Evolutionary conservation across 495 filamentous ascomycete genomes (phyloP), one percentile per base, ranked within the genome.

Genomic region (Hyaloscypha variabilis): DNA sequence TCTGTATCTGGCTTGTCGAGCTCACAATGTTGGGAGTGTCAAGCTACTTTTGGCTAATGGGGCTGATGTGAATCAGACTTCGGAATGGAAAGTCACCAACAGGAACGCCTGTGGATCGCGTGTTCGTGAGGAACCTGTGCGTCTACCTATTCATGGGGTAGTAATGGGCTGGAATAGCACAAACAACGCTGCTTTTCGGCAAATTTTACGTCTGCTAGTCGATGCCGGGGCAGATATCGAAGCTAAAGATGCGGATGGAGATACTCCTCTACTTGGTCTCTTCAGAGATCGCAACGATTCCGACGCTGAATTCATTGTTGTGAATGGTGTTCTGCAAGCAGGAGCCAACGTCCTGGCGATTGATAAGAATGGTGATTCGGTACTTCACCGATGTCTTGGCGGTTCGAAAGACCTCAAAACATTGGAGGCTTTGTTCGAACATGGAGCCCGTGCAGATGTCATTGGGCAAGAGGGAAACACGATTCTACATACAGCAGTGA

Each of bases 131-230:
- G 64, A 57, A 24, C 17, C 51, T 8, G 2, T 46, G 26, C 25
- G 36, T 4, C 14, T 46, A 17, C 58, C 46, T 58, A 55, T 66
- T 31, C 64, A 66, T 49, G 49, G 10, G 29, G 13, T 58, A 14
- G 11, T 49, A 11, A 17, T 28, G 36, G 8, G 64, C 71, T 28
- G 42, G 67, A 14, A 21, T 62, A 10, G 69, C 70, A 3, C 28
- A 65, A 24, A 75, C 77, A 0, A 71, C 77, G 0, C 63, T 81
- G 1, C 76, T 75, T 58, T 67, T 65, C 55, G 30, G 75, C 80
- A 65, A 76, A 65, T 6, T 74, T 77, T 24, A 56, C 30, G 2
- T 60, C 51, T 81, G 2, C 68, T 82, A 0, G 69, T 81, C 3
- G 23, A 71, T 3, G 69, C 73, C n/a, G 76, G 76, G 6, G 77